Percentiles rank a stretch among this genome's conserved stretches.
Evolutionary conservation across 768 basidiomycete genomes (phyloP).

Genomic region (Chalciporus chontae): DNA sequence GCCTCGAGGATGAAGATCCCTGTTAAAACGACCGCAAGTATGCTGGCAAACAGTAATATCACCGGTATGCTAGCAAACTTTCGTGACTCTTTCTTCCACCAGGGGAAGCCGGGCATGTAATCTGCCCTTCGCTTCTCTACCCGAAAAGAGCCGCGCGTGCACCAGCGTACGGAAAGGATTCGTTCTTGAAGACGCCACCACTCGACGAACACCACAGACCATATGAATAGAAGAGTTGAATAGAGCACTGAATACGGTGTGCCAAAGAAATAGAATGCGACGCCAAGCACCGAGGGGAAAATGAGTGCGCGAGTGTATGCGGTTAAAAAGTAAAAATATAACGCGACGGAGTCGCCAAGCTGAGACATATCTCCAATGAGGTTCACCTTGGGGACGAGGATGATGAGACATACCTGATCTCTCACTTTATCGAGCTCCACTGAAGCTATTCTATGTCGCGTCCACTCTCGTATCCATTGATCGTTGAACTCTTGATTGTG

Average conservation of each 20-base stretch:
- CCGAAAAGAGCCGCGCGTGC: constrained; percentile 70
- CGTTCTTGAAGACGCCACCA: constrained; percentile 89
- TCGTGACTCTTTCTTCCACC: constrained; percentile 74
- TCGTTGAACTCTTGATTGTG: constrained; percentile 84
- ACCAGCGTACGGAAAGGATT: constrained; percentile 78
- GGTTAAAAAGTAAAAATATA: constrained; percentile 87
- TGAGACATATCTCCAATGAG: constrained; percentile 18
- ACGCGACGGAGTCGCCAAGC: constrained; percentile 80
- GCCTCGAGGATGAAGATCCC: constrained; percentile 86
- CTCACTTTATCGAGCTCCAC: constrained; percentile 67
- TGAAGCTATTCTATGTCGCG: constrained; percentile 56
- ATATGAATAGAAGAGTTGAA: constrained; percentile 71
- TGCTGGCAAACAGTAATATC: constrained; percentile 66
- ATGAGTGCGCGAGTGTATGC: constrained; percentile 79
- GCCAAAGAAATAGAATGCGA: constrained; percentile 65
- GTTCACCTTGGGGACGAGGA: not conserved
- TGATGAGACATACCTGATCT: constrained; percentile 52
- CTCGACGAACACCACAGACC: constrained; percentile 86
- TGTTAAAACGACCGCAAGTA: constrained; percentile 70
- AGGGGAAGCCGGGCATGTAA: constrained; percentile 51
- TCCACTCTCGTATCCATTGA: constrained; percentile 76
- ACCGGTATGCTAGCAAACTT: constrained; percentile 68
- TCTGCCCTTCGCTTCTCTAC: constrained; percentile 72
- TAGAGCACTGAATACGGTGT: constrained; percentile 75
- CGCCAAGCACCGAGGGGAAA: constrained; percentile 70